Conservation (phyloP, 2,329 filamentous ascomycete genomes). For the Claviceps sp. region DNA sequence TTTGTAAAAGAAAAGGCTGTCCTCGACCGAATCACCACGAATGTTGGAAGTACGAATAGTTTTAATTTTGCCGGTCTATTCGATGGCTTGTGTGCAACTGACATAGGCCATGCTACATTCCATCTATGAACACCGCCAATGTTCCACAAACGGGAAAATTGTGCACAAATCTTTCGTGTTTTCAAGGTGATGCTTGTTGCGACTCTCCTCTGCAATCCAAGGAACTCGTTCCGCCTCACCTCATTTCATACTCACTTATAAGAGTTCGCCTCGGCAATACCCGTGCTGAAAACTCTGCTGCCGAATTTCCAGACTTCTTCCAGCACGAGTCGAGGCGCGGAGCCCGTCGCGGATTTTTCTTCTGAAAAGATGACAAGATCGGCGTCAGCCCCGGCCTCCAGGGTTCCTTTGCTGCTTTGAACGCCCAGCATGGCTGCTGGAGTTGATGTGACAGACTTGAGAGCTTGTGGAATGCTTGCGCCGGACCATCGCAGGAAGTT, state of each 20-base stretch:
- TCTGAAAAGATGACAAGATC: conserved; percentile 58
- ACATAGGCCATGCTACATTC: too few species aligned
- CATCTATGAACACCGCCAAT: too few species aligned
- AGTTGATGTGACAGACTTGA: conserved; percentile 61
- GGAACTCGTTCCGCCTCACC: background rate
- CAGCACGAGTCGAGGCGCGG: conserved; percentile 42
- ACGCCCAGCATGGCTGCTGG: conserved; percentile 67
- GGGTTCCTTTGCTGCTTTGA: conserved; percentile 49
- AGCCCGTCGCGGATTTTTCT: conserved; percentile 18
- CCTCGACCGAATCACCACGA: background rate
- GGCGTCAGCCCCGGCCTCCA: conserved; percentile 51
- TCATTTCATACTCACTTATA: background rate
- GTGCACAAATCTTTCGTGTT: background rate
- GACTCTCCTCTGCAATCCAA: background rate
- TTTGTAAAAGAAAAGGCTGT: too few species aligned
- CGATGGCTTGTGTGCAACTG: background rate
- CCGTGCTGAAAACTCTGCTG: conserved; percentile 27
- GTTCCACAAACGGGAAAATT: too few species aligned
- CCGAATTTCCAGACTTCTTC: conserved; percentile 77
- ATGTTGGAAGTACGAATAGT: background rate
- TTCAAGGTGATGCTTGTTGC: background rate
- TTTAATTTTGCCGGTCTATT: background rate
- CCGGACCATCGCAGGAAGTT: conserved; percentile 71
- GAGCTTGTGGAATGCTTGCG: conserved; percentile 50
- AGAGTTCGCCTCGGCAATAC: conserved; percentile 1